phyloP scores from a whole-genome alignment of 139 green algal genomes.

The Tetradesmus lagerheimii region DNA sequence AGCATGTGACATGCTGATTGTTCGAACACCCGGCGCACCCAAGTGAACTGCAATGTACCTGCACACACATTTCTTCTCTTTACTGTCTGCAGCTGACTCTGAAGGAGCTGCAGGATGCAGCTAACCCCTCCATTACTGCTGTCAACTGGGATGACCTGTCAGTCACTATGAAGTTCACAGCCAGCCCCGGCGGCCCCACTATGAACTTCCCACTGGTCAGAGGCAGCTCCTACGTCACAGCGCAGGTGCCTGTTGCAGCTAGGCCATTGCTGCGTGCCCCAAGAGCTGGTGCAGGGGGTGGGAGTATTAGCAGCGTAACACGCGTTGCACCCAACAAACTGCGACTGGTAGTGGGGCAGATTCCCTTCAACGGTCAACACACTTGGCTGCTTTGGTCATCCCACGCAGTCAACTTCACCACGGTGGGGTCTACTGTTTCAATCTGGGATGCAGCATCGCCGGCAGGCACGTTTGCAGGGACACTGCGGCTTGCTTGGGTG shows the following conservation, averaged over 20 bases:
- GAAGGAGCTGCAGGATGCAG: background rate
- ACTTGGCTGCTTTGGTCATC: conserved; percentile 20
- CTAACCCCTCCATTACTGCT: background rate
- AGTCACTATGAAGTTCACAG: background rate
- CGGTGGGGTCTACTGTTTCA: background rate
- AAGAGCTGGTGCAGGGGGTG: background rate
- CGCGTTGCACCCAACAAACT: background rate
- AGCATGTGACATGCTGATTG: too few relatives aligned
- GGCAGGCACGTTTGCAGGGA: background rate
- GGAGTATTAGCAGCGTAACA: background rate
- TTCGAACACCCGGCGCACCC: too few relatives aligned
- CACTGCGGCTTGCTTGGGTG: background rate
- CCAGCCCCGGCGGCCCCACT: background rate
- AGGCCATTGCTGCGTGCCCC: background rate
- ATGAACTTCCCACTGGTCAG: conserved; percentile 17
- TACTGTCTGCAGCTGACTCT: conserved; percentile 11
- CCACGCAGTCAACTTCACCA: background rate
- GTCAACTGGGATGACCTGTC: conserved; percentile 1
- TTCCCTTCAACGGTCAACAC: background rate
- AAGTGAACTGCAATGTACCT: too few relatives aligned
- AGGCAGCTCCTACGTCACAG: conserved; percentile 3
- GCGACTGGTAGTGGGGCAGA: background rate
- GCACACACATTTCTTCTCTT: too few relatives aligned
- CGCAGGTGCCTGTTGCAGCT: background rate
- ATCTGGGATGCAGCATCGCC: background rate